Evolutionary conservation across 805 yeast genomes (phyloP), one percentile per base, ranked within the genome.

Genomic region (Candida multigemmis): DNA sequence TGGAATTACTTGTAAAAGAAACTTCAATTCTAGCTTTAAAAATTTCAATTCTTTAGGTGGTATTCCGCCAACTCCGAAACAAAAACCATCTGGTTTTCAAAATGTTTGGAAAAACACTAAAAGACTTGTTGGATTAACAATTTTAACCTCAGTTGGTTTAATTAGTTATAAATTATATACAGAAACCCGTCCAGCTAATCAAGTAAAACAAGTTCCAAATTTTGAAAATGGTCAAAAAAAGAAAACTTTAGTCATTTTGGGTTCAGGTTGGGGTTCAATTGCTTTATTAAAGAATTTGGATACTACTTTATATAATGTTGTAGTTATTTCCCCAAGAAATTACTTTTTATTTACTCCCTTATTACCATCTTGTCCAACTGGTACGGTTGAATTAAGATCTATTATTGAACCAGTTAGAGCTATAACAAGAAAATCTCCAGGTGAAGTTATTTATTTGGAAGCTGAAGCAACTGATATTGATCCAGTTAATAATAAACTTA

Each of bases 261-360:
- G 93, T 35, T 76, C 94, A 13, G 97, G 96, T 29, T 87, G 97
- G 97, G 96, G 95, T 34, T 73, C 94, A 8, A 78, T 87, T 28
- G 77, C 95, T 5, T 60, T 86, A 35, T 68, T 87, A 57, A 84
- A 83, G 61, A 72, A 76, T 48, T 64, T 87, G 52, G 96, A 87
- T 53, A 79, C 96, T 22, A 65, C 87, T 25, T 65, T 78, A 53
- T 87, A 85, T 61, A 84, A 89, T 50, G 96, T 87, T 26, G 75
- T 85, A 26, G 76, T 87, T 31, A 81, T 87, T 24, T 84, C 95
- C 22, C 96, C 97, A 36, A 75, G 96, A 64, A 89, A 87, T 67
- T 89, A 84, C 66, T 86, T 87, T 61, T 66, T 87, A 44, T 87
- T 89, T 69, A 87, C 97, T 32, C 96, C 97, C n/a, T 65, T 87